Evolutionary conservation across 1,284 basidiomycete species (phyloP), one percentile per base, ranked within the genome.

Genomic region (Mycosarcoma mackinlayi): DNA sequence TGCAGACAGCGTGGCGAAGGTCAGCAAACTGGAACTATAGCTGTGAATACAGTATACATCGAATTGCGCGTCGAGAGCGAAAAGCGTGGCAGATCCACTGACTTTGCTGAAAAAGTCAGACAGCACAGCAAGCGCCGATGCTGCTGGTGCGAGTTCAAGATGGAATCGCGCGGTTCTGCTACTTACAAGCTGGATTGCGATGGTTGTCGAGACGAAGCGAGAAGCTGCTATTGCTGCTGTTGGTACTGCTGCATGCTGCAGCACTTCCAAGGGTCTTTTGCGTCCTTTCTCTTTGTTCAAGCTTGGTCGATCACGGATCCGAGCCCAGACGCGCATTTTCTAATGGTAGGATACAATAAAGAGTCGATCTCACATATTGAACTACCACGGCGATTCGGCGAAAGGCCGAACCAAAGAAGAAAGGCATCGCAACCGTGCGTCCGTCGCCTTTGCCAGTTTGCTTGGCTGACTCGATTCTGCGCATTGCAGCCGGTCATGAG

Each of bases 301-400:
- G 19, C n/a, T 13, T 40, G 16, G 23, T 24, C 54, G 61, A 64
- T 64, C 61, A 52, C 59, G 59, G 59, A 54, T 50, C 59, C 59
- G 51, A 54, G 14, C 6, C 10, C 31, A 8, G 19, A 21, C 1
- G 3, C 21, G 13, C 18, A 27, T 28, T 21, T 24, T 30, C 10
- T 28, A 39, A 42, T n/a, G n/a, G n/a, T 3, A 5, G 5, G 18
- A 23, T 10, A 1, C n/a, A 14, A 16, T 7, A 3, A 1, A 37
- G 7, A 9, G 3, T 16, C 47, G 48, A 44, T 58, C 62, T 64
- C 6, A 64, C 62, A 64, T 19, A 4, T n/a, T 13, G 10, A 23
- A 19, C 37, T 16, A 0, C 18, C 14, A n/a, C 57, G 64, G 64
- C 21, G 27, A 53, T 56, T 61, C 57, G 64, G 57, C 64, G 64